Conservation (phyloP, 192 early-diverging fungal genomes). For the Coemansia sp. region DNA sequence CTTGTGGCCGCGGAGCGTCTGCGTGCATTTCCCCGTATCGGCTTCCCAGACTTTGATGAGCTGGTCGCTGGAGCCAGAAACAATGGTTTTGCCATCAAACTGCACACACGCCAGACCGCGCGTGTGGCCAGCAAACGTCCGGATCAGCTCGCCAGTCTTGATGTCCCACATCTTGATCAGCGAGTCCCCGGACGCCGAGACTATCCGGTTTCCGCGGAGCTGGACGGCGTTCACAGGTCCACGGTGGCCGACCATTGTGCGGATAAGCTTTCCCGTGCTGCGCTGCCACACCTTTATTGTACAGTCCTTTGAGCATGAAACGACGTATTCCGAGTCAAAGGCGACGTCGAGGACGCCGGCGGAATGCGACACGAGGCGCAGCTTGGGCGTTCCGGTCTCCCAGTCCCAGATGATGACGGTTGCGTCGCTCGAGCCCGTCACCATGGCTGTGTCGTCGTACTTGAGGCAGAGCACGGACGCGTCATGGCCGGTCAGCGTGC, state of each 20-base stretch:
- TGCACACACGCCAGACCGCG: slow-evolving; percentile 84
- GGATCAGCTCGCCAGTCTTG: slow-evolving; percentile 66
- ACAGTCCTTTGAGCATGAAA: slow-evolving; percentile 92
- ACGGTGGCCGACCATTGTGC: slow-evolving; percentile 74
- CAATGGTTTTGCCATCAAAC: slow-evolving; percentile 75
- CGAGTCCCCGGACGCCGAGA: slow-evolving; percentile 82
- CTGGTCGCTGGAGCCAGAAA: slow-evolving; percentile 79
- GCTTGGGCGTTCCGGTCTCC: slow-evolving; percentile 38
- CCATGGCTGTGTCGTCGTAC: slow-evolving; percentile 68
- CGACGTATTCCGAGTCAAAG: slow-evolving; percentile 70
- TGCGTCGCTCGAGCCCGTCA: slow-evolving; percentile 86
- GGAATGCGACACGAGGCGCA: slow-evolving; percentile 70
- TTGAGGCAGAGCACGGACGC: slow-evolving; percentile 79
- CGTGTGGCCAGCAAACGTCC: slow-evolving; percentile 77
- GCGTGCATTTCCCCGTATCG: slow-evolving; percentile 61
- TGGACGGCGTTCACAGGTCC: slow-evolving; percentile 97
- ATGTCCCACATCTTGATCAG: slow-evolving; percentile 80
- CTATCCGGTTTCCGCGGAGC: slow-evolving; percentile 66
- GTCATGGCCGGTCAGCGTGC: slow-evolving; percentile 67
- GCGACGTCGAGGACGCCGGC: slow-evolving; percentile 85
- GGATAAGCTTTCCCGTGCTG: slow-evolving; percentile 59
- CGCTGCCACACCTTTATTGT: slow-evolving; percentile 87
- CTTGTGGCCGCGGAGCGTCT: slow-evolving; percentile 67
- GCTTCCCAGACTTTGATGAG: slow-evolving; percentile 83
- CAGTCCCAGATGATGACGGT: slow-evolving; percentile 87